Base-by-base conservation (phyloP, 1,139 yeast species). In the Nakaseomyces sp. region DNA sequence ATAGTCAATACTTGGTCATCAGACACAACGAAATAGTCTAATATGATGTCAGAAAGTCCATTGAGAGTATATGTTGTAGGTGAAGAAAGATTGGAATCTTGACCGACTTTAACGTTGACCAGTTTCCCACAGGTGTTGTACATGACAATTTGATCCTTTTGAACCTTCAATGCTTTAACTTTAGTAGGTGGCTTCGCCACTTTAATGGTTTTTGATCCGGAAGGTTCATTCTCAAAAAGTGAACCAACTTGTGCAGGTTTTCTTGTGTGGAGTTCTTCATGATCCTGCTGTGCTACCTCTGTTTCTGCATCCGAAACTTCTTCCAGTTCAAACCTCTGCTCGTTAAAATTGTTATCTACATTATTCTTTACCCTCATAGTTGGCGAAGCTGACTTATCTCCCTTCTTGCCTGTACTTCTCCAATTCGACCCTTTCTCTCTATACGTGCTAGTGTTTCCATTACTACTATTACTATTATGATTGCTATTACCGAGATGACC, bases 251-350 rank as follows among this genome's bases (percentile, higher is more conserved):
- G 26, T 5, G 26, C 38, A 13, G 38, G 12, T 22, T 35, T 22
- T 15, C 28, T 35, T 8, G 17, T 20, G 12, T 18, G 5, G 5
- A 13, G 3, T 18, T 32, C 24, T 17, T 17, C 36, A 20, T 17
- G 13, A 7, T 35, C 28, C n/a, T 22, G 4, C n/a, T 17, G 18
- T n/a, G 18, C 28, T 19, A 35, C 17, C 7, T 20, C 38, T n/a
- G 38, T 35, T 8, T 35, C 38, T 8, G 38, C 28, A 12, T 35
- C 38, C 5, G 38, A 35, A 4, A 35, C 18, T 35, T 35, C 38
- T 28, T 35, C 38, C 28, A 35, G 12, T n/a, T 35, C 38, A 15
- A 35, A 35, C 12, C 12, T 35, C 6, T 29, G 32, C 10, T 29
- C 32, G 5, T 10, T 13, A 15, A 15, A 15, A 2, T 18, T 29